Evolutionary conservation across 2,329 filamentous ascomycete species (phyloP), one percentile per base, ranked within the genome.

Genomic region (Fusarium udum): DNA sequence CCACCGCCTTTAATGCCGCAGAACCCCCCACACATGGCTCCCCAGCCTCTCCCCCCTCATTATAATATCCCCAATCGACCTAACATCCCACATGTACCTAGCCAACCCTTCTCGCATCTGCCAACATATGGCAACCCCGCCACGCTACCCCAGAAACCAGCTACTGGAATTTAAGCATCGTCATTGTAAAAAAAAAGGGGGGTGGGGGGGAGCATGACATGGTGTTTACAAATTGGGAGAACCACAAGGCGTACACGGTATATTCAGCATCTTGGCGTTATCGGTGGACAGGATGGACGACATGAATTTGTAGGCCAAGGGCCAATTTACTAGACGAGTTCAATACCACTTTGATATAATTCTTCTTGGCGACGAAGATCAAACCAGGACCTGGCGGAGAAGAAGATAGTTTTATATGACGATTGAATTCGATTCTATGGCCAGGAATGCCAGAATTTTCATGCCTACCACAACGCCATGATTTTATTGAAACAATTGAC

Each of bases 91-190:
- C 84, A 84, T 62, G 83, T 82, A 48, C 82, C 82, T 51, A 78
- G 78, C 59, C 87, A 87, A 75, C 79, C 84, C 11, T 90, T 86
- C 75, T 85, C 84, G 68, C 87, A 89, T 75, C 80, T 90, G 71
- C 87, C 82, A 26, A 80, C 87, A 48, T 90, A 90, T 74, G 88
- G 88, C 72, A 90, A 90, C 79, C 88, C 88, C 65, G 87, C 88
- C 37, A 87, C 87, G 37, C 79, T 90, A 78, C 88, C 88, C 67
- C 88, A 90, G 78, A 90, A 90, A 81, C 88, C 88, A 66, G 82
- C 86, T 39, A 84, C 85, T 67, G 85, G 84, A 77, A 83, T 86
- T 76, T 86, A 85, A 71, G 77, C 71, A 74, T 73, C 18, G 70
- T 57, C 61, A 74, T 73, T 24, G 67, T 60, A 31, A 67, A 72